phyloP scores from a whole-genome alignment of 495 filamentous ascomycete genomes.

The Podospora fimiseda region DNA sequence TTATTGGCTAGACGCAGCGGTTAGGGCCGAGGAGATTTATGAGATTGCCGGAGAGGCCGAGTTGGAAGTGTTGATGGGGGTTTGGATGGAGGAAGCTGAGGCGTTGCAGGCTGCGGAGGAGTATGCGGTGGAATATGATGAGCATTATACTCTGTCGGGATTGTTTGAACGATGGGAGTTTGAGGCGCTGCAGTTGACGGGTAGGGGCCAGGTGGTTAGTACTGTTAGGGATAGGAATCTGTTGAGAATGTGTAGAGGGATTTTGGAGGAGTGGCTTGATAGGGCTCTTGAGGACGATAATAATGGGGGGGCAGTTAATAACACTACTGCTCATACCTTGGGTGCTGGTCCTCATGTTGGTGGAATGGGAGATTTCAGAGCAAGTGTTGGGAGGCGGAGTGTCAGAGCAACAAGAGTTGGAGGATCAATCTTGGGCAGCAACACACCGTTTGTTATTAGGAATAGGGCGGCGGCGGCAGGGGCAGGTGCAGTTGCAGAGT shows the following conservation, averaged over 20 bases:
- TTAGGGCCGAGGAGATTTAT: constrained; percentile 7
- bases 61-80: constrained; percentile 18
- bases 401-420: not conserved
- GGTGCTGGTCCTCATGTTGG: constrained; percentile 11
- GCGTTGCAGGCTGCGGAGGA: constrained; percentile 15
- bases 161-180: constrained; percentile 26
- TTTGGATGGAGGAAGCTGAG: constrained; percentile 14
- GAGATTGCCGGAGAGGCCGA: constrained; percentile 24
- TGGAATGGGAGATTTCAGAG: not conserved
- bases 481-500: too few species aligned
- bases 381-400: not conserved
- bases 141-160: constrained; percentile 7
- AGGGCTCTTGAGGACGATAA: too few species aligned
- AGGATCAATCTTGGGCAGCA: not conserved
- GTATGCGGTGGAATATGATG: constrained; percentile 25
- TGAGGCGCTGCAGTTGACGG: constrained; percentile 21
- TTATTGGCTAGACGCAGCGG: constrained; percentile 19
- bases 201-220: constrained; percentile 12
- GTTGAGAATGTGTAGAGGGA: constrained; percentile 10
- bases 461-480: not conserved
- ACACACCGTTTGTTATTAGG: not conserved
- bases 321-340: not conserved
- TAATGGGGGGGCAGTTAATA: constrained; percentile 15
- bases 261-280: constrained; percentile 27
- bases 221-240: constrained; percentile 22